These are phyloP conservation scores for Aspergillus persii DNA, from an alignment of 2,329 filamentous ascomycete species.

Conservation along the genomic window DNA sequence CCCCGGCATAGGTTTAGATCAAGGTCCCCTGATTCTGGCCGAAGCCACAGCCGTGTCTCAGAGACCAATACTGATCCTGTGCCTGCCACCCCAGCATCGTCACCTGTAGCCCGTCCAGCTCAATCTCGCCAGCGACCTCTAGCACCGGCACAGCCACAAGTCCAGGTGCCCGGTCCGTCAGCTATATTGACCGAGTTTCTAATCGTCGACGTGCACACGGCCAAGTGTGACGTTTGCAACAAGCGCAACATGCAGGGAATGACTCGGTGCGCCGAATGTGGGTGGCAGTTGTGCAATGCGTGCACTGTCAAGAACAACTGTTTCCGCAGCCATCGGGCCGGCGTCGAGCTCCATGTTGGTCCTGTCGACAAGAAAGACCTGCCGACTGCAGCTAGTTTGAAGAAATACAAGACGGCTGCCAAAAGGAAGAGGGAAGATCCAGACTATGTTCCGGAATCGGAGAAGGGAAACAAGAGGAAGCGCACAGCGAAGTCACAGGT, in stretches of 20 bases:
- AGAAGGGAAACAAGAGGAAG: not conserved
- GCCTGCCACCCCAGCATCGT: not conserved
- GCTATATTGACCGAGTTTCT: conserved; percentile 20
- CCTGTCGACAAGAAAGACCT: conserved; percentile 1
- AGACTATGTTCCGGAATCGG: not conserved
- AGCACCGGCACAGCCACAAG: not conserved
- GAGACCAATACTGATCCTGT: not conserved
- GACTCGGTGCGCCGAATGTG: conserved; percentile 33
- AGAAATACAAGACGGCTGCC: not conserved
- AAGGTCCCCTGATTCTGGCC: not conserved
- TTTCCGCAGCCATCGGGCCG: conserved; percentile 10
- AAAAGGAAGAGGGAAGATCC: not conserved
- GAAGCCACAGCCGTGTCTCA: not conserved
- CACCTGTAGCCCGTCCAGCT: not conserved
- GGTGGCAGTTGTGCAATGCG: conserved; percentile 35
- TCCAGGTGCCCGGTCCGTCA: not conserved
- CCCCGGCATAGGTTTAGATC: not conserved
- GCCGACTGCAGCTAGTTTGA: not conserved
- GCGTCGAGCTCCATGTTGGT: conserved; percentile 7
- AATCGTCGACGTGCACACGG: conserved; percentile 32
- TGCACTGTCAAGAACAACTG: conserved; percentile 24
- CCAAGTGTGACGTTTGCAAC: conserved; percentile 40
- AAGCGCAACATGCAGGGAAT: conserved; percentile 32
- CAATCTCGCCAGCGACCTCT: not conserved
- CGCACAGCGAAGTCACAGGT: not conserved